Base-by-base conservation (phyloP, 441 rosid species). In the Pelargonium citronellum region DNA sequence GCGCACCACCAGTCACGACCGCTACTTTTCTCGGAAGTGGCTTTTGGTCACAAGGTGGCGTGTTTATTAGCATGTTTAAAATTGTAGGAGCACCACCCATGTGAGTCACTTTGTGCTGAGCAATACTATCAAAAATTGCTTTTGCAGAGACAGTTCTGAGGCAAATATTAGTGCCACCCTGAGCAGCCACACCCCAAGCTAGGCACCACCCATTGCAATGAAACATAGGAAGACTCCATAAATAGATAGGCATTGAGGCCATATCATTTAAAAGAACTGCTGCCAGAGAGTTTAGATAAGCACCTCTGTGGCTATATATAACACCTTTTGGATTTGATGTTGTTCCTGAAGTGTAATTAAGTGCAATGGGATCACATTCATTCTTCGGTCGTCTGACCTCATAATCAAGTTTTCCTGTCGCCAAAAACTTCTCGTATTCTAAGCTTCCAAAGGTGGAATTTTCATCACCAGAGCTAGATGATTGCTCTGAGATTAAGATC, bases 151-250 rank as follows among this genome's bases (percentile, higher is more conserved):
- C 98, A 91, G 89, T 95, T 49, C 97, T 85, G 62, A 91, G 97
- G 80, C 99, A 94, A 61, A 90, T 81, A 84, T 70, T 89, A 49
- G 92, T 89, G 47, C 95, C 91, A 57, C 88, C 86, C 44, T 88
- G 81, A 19, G 83, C 95, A 51, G 92, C 94, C 15, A 91, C 85
- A 12, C 90, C 19, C 99, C 99, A 94, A 75, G 91, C 51, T 71
- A 73, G 90, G 69, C 97, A 80, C 99, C 99, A 91, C 16, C 97
- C 96, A 73, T 90, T 90, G 77, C 94, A 89, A 64, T 94, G 97
- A 67, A 90, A 94, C 92, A 91, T 90, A 0, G 99, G 99, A 30
- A 94, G 83, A 69, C 96, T 89, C 99, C 99, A 94, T 44, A 94
- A 74, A 77, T 94, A 94, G 10, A 87, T 78, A 74, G 87, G 79